phyloP scores from a whole-genome alignment of 768 basidiomycete species.

The Boletellus sp. region DNA sequence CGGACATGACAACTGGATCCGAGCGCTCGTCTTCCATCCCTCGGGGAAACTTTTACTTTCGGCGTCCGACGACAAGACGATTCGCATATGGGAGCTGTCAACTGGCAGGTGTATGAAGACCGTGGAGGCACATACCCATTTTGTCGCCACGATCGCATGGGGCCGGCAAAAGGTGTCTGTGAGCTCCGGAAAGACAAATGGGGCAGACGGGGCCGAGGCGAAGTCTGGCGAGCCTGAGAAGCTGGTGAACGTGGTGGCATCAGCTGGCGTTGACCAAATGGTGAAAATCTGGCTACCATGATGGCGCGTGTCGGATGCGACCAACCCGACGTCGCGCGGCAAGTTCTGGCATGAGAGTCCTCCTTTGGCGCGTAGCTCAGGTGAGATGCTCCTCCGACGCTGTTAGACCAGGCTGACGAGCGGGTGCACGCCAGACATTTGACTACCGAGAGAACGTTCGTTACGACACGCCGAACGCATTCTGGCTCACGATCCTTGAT shows the following conservation, averaged over 20 bases:
- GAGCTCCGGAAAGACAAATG: conserved; percentile 37
- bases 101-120: conserved; percentile 84
- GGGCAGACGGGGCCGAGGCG: conserved; percentile 31
- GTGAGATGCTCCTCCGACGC: conserved; percentile 10
- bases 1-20: conserved; percentile 89
- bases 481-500: conserved; percentile 31
- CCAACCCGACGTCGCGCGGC: conserved; percentile 5
- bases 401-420: conserved; percentile 9
- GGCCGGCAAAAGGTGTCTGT: conserved; percentile 54
- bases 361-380: conserved; percentile 11
- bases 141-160: conserved; percentile 81
- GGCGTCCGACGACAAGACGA: conserved; percentile 88
- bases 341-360: conserved; percentile 13
- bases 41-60: conserved; percentile 88
- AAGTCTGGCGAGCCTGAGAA: conserved; percentile 45
- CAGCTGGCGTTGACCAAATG: conserved; percentile 65
- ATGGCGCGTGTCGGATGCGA: conserved; percentile 14
- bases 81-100: conserved; percentile 85
- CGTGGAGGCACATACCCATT: conserved; percentile 83
- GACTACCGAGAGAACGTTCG: conserved; percentile 13
- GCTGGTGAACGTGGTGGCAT: conserved; percentile 65
- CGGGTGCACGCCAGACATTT: conserved; percentile 2
- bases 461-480: conserved; percentile 26
- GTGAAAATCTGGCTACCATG: conserved; percentile 64
- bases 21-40: conserved; percentile 85